phyloP scores from a whole-genome alignment of 1,284 basidiomycete genomes.

The Tilletia walkeri region DNA sequence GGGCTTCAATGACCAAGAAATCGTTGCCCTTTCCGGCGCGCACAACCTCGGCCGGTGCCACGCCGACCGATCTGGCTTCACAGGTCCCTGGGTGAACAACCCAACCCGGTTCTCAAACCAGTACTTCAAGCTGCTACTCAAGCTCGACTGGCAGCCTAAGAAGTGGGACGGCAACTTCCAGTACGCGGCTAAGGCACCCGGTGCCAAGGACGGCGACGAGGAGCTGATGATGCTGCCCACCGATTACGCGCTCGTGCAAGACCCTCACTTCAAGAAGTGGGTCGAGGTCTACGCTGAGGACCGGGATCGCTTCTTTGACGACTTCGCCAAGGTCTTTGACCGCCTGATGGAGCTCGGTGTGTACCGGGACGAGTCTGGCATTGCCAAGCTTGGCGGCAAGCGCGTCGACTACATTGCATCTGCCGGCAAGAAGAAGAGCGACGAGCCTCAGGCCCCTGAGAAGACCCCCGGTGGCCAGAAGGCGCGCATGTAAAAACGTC shows the following conservation, averaged over 20 bases:
- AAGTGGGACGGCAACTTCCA: conserved; percentile 61
- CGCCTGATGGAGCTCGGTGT: conserved; percentile 56
- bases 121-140: conserved; percentile 57
- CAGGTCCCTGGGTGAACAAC: conserved; percentile 53
- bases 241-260: conserved; percentile 52
- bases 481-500: conserved; percentile 5
- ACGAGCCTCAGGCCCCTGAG: conserved; percentile 20
- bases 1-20: conserved; percentile 63
- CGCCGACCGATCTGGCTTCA: conserved; percentile 48
- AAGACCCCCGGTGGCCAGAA: conserved; percentile 12
- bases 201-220: conserved; percentile 54
- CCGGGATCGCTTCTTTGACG: conserved; percentile 61
- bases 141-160: conserved; percentile 59
- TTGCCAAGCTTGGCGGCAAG: conserved; percentile 46
- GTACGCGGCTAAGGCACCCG: conserved; percentile 50
- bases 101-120: conserved; percentile 52
- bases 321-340: conserved; percentile 60
- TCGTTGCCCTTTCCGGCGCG: conserved; percentile 63
- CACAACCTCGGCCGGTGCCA: conserved; percentile 60
- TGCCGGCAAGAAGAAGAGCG: conserved; percentile 46
- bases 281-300: conserved; percentile 60
- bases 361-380: conserved; percentile 51
- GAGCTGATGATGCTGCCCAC: conserved; percentile 64
- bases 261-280: conserved; percentile 50
- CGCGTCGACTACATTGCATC: conserved; percentile 41